Conservation (phyloP, 176 grass and related monocot species). For the Pharus latifolius region DNA sequence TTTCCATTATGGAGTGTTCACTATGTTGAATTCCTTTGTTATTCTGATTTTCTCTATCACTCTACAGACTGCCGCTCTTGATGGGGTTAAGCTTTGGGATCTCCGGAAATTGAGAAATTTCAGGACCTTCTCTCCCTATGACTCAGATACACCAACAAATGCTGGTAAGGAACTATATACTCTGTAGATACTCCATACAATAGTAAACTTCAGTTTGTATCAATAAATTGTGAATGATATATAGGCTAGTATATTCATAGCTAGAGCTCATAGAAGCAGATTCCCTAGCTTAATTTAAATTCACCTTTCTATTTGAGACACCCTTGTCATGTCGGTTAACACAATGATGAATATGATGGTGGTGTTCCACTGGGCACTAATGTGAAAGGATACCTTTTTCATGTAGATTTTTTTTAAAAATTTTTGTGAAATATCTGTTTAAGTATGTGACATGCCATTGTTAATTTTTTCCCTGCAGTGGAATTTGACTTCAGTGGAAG, state of each 20-base stretch:
- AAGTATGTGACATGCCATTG: not conserved
- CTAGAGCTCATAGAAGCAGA: not conserved
- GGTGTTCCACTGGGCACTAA: not conserved
- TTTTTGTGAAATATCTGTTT: not conserved
- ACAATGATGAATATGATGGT: not conserved
- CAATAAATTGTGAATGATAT: not conserved
- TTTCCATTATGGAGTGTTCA: not conserved
- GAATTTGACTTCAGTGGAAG: conserved; percentile 93
- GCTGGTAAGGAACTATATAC: conserved; percentile 58
- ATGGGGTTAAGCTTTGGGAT: conserved; percentile 99
- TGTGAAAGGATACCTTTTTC: not conserved
- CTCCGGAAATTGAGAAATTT: conserved; percentile 97
- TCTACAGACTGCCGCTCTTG: conserved; percentile 76
- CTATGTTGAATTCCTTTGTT: conserved; percentile 2
- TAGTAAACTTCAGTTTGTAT: not conserved
- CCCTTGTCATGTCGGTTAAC: not conserved
- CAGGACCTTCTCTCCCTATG: conserved; percentile 89
- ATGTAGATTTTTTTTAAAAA: not conserved
- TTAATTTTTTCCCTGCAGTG: conserved; percentile 47
- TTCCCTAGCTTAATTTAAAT: not conserved
- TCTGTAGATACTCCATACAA: not conserved
- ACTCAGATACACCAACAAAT: conserved; percentile 83
- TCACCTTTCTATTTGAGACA: too few relatives aligned
- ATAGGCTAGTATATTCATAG: not conserved
- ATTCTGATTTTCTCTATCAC: conserved; percentile 8